A percentile compares a stretch with the other conserved stretches of the same genome.
phyloP scores from a whole-genome alignment of 305 asterid genomes.

The Rubia peregrina region DNA sequence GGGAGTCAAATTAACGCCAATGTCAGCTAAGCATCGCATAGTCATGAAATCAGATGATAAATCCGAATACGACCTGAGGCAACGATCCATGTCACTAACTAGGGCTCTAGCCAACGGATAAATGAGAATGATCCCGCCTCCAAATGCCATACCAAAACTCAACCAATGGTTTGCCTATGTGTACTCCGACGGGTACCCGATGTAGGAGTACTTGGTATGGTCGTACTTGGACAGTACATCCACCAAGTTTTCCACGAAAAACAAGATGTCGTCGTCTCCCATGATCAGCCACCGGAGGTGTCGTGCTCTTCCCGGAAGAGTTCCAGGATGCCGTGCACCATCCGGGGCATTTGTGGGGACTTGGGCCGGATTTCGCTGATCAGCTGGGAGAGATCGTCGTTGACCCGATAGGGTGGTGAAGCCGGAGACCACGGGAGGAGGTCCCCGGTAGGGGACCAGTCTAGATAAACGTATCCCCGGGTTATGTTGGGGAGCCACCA shows the following conservation, averaged over 20 bases:
- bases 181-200: constrained; percentile 1
- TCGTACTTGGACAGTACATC: background rate
- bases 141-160: background rate
- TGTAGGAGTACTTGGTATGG: background rate
- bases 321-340: constrained; percentile 5
- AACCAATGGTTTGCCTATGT: background rate
- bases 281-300: background rate
- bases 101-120: background rate
- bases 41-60: no score
- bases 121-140: background rate
- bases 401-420: background rate
- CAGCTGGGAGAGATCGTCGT: background rate
- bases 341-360: background rate
- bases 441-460: background rate
- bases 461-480: background rate
- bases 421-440: constrained; percentile 1
- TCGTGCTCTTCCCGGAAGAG: background rate
- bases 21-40: background rate
- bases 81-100: background rate
- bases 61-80: background rate
- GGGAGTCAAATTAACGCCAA: background rate
- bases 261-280: constrained; percentile 1
- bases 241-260: background rate
- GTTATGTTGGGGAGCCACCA: constrained; percentile 2
- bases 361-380: background rate